Base-by-base conservation (phyloP, 306 rosid genomes). In the Cicer pinnatifidum region DNA sequence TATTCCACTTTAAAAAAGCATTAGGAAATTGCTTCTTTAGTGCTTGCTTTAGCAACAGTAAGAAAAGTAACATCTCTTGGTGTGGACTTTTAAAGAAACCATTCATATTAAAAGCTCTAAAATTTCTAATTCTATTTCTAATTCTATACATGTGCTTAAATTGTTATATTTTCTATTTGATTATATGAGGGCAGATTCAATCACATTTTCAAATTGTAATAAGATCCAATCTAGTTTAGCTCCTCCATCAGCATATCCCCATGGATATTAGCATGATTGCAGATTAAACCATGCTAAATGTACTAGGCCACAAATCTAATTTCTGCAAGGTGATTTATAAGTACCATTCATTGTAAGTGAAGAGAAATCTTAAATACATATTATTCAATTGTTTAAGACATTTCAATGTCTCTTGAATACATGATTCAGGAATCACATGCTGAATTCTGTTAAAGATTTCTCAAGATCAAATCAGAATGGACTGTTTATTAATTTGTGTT, bases 171-270 rank as follows among this genome's bases (percentile, higher is more conserved):
- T 19, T 51, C 23, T 1, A 38, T 38, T 52, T 52, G 53, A 38
- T 41, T 57, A 23, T 7, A 39, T 9, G 16, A 65, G 19, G 17
- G 38, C 7, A 12, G 60, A 41, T n/a, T n/a, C 11, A 17, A 72
- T 8, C 33, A 53, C 20, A 52, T 19, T 53, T 71, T 7, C 13
- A 8, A 59, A 59, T 64, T 83, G 53, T 73, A 35, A 82, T 75
- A 88, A 94, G 99, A 82, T 94, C 44, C 97, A 88, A 73, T 83
- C 92, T 59, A 94, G 97, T 77, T 73, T 94, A 80, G 97, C 99
- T 78, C 97, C 97, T 52, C 85, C 95, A 37, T 86, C 97, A n/a
- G 96, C 91, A 48, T 97, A 94, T 84, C 99, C 91, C 11, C 83
- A 77, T 33, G 96, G 99, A 53, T 75, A 86, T 71, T 94, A 97